Evolutionary conservation across 176 grass and related monocot genomes (phyloP), one percentile per base, ranked within the genome.

Genomic region (Metroxylon sagu): DNA sequence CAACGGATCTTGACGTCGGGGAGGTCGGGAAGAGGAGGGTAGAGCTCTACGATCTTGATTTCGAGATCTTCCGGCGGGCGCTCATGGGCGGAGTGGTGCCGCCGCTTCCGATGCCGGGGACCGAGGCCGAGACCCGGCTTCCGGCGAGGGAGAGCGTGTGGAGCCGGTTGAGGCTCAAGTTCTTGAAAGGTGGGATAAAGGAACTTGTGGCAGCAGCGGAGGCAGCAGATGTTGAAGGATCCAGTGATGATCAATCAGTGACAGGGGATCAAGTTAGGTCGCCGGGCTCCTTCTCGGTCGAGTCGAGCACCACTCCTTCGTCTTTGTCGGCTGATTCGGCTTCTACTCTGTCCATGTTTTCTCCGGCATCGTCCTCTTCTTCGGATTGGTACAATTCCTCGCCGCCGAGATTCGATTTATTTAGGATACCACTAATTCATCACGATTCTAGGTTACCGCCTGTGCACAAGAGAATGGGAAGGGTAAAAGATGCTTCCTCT

Each of bases 31-130:
- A 70, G 66, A 68, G 80, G 64, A 77, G 80, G 57, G 58, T 83
- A 15, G 80, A 83, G 62, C 59, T 63, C 30, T 83, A 83, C 66
- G 74, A 83, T 65, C 63, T 83, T 14, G 80, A 83, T 62, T 83
- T 69, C 54, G 74, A 83, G 56, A 83, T 83, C 54, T 83, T 83
- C 71, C 57, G 62, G 8, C 70, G 72, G 25, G 74, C 74, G 18
- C 51, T 78, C 25, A 74, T 74, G 30, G 35, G 60, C 29, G 16
- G 48, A 60, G 55, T 52, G 49, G 28, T 27, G n/a, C 17, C 21
- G n/a, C 51, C 65, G 29, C 43, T 27, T 2, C 4, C 28, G 5
- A 26, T 23, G 15, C n/a, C 52, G 1, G 52, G 51, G 29, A 21
- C n/a, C 6, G 18, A 14, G 31, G n/a, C 18, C 52, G 65, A 68